Evolutionary conservation across 306 rosid species (phyloP).

Genomic region (Medicago ruthenica): DNA sequence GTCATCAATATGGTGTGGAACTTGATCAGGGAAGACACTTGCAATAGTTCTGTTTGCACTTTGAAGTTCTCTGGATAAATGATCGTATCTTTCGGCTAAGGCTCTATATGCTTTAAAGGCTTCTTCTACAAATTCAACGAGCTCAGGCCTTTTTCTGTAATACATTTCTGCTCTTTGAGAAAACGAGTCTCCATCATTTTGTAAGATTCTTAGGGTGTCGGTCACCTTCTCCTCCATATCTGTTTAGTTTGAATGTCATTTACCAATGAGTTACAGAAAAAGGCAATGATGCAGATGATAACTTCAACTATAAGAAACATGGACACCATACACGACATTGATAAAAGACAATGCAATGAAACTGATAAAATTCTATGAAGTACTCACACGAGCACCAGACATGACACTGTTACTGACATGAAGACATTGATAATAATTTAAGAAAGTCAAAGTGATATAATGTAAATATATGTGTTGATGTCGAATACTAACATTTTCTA

Average conservation of each 20-base stretch:
- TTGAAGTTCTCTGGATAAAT: slow-evolving; percentile 80
- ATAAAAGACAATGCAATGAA: slow-evolving; percentile 4
- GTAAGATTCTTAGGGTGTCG: slow-evolving; percentile 65
- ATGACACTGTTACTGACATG: background rate
- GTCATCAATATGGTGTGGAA: slow-evolving; percentile 63
- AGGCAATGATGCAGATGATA: background rate
- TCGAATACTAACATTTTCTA: background rate
- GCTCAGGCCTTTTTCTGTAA: slow-evolving; percentile 86
- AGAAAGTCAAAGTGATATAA: background rate
- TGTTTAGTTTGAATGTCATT: slow-evolving; percentile 35
- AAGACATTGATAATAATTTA: background rate
- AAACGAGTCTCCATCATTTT: slow-evolving; percentile 89
- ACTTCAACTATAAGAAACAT: slow-evolving; percentile 4
- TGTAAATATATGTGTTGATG: background rate
- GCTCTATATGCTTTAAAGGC: slow-evolving; percentile 77
- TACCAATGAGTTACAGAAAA: background rate
- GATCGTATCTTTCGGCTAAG: slow-evolving; percentile 83
- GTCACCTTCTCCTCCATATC: slow-evolving; percentile 93
- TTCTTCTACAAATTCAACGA: slow-evolving; percentile 71
- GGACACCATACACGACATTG: background rate
- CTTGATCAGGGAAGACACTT: slow-evolving; percentile 78
- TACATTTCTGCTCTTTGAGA: slow-evolving; percentile 94
- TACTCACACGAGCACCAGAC: background rate
- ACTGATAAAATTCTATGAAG: background rate
- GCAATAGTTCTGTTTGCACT: slow-evolving; percentile 95